phyloP scores from a whole-genome alignment of 2,329 filamentous ascomycete genomes.

The Acephala macrosclerotiorum region DNA sequence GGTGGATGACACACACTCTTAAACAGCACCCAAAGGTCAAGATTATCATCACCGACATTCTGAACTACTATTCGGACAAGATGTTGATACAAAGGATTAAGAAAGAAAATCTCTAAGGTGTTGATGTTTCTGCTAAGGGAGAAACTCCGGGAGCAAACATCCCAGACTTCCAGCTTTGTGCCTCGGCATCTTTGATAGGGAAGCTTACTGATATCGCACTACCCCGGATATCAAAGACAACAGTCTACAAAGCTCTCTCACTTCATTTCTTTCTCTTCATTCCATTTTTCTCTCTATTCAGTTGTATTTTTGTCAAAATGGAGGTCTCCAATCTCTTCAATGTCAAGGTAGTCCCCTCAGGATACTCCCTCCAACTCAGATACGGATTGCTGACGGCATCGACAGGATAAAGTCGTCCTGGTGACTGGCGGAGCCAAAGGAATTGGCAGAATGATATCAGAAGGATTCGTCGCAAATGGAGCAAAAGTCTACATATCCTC shows the following conservation, averaged over 20 bases:
- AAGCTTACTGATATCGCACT: neutral
- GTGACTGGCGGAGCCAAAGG: slow-evolving; percentile 67
- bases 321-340: slow-evolving; percentile 62
- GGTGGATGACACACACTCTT: too few species aligned
- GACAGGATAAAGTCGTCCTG: slow-evolving; percentile 61
- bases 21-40: too few species aligned
- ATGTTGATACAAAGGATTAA: neutral
- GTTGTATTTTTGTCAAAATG: slow-evolving; percentile 49
- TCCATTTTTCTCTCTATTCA: neutral
- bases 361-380: neutral
- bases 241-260: neutral
- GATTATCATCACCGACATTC: too few species aligned
- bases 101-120: neutral
- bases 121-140: neutral
- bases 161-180: neutral
- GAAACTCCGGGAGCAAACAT: too few species aligned
- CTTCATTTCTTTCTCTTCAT: slow-evolving; percentile 7
- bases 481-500: slow-evolving; percentile 76
- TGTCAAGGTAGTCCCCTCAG: slow-evolving; percentile 58
- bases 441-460: slow-evolving; percentile 72
- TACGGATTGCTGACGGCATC: slow-evolving; percentile 5
- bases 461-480: slow-evolving; percentile 70
- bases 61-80: too few species aligned
- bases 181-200: slow-evolving; percentile 18
- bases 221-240: slow-evolving; percentile 17